Base-by-base conservation (phyloP, 1,284 basidiomycete species). In the Takashimella koratensis region DNA sequence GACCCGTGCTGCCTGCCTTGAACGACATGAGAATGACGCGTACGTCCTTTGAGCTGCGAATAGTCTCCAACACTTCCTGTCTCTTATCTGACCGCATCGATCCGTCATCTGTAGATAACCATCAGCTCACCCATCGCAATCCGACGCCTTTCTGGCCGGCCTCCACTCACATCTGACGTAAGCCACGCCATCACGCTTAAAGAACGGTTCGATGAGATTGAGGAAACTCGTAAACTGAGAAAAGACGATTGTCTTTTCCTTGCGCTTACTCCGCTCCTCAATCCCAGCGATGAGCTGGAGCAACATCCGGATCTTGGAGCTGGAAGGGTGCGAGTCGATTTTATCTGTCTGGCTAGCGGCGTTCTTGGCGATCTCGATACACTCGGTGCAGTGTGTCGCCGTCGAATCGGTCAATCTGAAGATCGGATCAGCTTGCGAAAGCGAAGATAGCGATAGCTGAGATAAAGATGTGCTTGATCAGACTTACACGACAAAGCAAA, bases 1-100 rank as follows among this genome's bases (percentile, higher is more conserved):
- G 81, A 48, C 93, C 92, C 1, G 90, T 92, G 67, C 87, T 89
- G 2, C 93, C 93, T 12, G 93, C 91, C 74, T 96, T 97, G 84
- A 98, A 95, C 0, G 92, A 96, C 58, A 98, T 95, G 57, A 98
- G 77, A 56, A 98, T 97, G 39, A 95, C 84, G 22, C 79, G 82
- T 13, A 80, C 82, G 3, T 66, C 78, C 10, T 76, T 71, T 65
- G 82, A 83, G 23, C 67, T 83, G 67, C 83, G 84, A 73, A 98
- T 94, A 57, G 80, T 82, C 22, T 84, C 78, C 22, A 98, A 76
- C 3, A 87, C 83, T 8, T 79, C 80, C 64, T 92, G 87, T 19
- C 94, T 85, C 58, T 88, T 81, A 36, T 82, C 82, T 51, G 87
- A 84, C 11, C 78, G 76, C 88, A 96, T 93, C 0, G 83, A 83